Conservation (phyloP, 2,329 filamentous ascomycete genomes). For the Cadophora sp. region DNA sequence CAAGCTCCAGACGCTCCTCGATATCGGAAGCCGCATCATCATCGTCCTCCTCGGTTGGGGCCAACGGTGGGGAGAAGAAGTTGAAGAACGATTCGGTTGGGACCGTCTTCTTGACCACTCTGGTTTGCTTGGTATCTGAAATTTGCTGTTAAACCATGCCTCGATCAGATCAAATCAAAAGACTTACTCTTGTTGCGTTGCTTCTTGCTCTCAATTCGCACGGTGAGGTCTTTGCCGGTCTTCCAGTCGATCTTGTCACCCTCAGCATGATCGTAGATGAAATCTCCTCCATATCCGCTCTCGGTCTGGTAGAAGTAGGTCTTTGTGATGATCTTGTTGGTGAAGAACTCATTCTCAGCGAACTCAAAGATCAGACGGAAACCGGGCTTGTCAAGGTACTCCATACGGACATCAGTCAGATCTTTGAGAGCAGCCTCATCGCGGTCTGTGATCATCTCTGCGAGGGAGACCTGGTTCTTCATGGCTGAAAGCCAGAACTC, state of each 20-base stretch:
- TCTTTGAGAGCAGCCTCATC: conserved; percentile 93
- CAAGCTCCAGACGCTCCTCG: conserved; percentile 95
- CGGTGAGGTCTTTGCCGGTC: conserved; percentile 88
- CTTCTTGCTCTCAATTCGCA: conserved; percentile 98
- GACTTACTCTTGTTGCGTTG: conserved; percentile 97
- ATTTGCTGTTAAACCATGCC: neutral
- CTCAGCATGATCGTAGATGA: conserved; percentile 99
- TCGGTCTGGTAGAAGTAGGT: conserved; percentile 99
- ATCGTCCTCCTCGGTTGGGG: conserved; percentile 74
- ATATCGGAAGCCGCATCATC: conserved; percentile 85
- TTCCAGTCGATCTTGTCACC: conserved; percentile 99
- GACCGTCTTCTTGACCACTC: conserved; percentile 98
- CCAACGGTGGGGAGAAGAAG: conserved; percentile 93
- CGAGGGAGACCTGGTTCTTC: conserved; percentile 98
- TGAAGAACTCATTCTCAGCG: conserved; percentile 93
- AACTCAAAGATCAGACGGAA: conserved; percentile 99
- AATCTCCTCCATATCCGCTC: conserved; percentile 97
- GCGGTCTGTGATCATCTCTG: conserved; percentile 98
- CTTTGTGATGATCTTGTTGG: conserved; percentile 96
- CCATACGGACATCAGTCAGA: conserved; percentile 94
- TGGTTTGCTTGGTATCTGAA: conserved; percentile 96
- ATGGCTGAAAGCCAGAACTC: conserved; percentile 99
- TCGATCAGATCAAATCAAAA: neutral
- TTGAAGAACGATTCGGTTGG: conserved; percentile 96
- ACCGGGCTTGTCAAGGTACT: conserved; percentile 97